Evolutionary conservation across 2,329 filamentous ascomycete species (phyloP).

Genomic region (Herpomyces periplanetae): DNA sequence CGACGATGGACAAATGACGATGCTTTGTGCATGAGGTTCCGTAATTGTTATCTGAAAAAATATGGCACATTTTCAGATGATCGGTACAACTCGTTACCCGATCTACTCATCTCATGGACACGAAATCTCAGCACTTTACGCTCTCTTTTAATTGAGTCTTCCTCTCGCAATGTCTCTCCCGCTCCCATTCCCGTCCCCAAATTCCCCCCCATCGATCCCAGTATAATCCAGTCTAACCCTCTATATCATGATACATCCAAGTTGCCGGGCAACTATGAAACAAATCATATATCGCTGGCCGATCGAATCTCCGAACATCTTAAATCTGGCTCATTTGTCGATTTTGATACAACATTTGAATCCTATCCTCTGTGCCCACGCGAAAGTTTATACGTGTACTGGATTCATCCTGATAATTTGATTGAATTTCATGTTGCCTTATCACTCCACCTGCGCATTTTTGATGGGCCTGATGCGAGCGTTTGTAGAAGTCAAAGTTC

Average conservation of each 20-base stretch:
- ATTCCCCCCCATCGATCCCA: too few species aligned
- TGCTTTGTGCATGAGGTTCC: constrained; percentile 21
- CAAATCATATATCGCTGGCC: constrained; percentile 4
- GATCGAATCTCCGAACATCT: constrained; percentile 8
- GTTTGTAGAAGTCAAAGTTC: constrained; percentile 4
- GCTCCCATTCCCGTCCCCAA: too few species aligned
- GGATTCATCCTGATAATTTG: constrained; percentile 14
- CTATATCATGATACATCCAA: constrained; percentile 3
- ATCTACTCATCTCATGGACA: too few species aligned
- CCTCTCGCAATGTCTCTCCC: too few species aligned
- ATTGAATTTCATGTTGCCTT: constrained; percentile 14
- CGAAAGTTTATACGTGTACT: constrained; percentile 12
- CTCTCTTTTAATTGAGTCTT: too few species aligned
- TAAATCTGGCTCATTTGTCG: constrained; percentile 8
- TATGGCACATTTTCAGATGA: constrained; percentile 29
- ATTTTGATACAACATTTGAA: constrained; percentile 12
- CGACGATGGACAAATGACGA: constrained; percentile 47
- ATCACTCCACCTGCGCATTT: constrained; percentile 11
- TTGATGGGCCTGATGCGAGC: constrained; percentile 1
- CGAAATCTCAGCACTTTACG: too few species aligned
- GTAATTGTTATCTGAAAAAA: constrained; percentile 19
- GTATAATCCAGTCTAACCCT: too few species aligned
- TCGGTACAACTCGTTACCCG: too few species aligned
- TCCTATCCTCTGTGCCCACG: constrained; percentile 10
- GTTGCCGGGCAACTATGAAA: constrained; percentile 1